These are phyloP conservation scores for Chernovozyma aurita DNA, from an alignment of 1,139 yeast species.

Conservation along the genomic window DNA sequence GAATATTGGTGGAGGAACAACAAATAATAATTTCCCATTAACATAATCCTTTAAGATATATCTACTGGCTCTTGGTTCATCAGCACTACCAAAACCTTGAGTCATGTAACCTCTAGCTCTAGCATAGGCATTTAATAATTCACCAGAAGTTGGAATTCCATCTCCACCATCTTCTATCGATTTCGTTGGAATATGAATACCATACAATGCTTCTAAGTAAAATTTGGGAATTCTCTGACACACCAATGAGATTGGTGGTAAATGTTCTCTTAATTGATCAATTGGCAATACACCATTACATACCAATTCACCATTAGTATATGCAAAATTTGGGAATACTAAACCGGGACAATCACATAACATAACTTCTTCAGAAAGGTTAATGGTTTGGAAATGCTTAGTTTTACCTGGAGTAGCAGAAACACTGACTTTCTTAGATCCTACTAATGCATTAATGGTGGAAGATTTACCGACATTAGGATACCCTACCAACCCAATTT, in stretches of 20 bases:
- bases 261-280: slow-evolving; percentile 89
- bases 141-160: slow-evolving; percentile 86
- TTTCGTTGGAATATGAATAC: slow-evolving; percentile 78
- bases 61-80: slow-evolving; percentile 92
- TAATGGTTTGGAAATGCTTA: slow-evolving; percentile 96
- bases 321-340: slow-evolving; percentile 97
- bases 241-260: slow-evolving; percentile 87
- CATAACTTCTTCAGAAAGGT: slow-evolving; percentile 74
- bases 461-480: slow-evolving; percentile 97
- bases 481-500: slow-evolving; percentile 94
- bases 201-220: slow-evolving; percentile 87
- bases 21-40: slow-evolving; percentile 79
- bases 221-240: slow-evolving; percentile 86
- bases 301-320: slow-evolving; percentile 93
- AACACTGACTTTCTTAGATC: slow-evolving; percentile 94
- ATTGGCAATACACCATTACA: slow-evolving; percentile 98
- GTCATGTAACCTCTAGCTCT: slow-evolving; percentile 97
- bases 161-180: slow-evolving; percentile 83
- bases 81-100: slow-evolving; percentile 95
- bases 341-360: slow-evolving; percentile 99
- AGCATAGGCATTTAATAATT: slow-evolving; percentile 86
- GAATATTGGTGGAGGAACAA: slow-evolving; percentile 79
- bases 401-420: slow-evolving; percentile 99
- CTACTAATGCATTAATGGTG: slow-evolving; percentile 91
- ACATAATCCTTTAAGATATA: slow-evolving; percentile 92